Base-by-base conservation (phyloP, 2,329 filamentous ascomycete genomes). In the Lachnellula cervina region DNA sequence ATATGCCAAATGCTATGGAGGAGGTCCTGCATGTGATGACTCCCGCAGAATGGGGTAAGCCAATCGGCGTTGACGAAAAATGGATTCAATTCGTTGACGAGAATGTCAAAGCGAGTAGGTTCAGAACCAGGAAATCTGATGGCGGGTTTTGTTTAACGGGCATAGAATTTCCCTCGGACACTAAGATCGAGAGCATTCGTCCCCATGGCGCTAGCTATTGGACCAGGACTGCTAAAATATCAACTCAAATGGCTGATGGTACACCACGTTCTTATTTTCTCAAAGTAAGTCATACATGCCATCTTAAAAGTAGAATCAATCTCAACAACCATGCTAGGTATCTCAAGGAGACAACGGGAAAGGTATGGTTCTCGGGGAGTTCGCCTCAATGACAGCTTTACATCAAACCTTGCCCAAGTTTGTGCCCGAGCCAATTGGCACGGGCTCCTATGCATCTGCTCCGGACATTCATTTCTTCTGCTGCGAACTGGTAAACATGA, bases 181-280 rank as follows among this genome's bases (percentile, higher is more conserved):
- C 35, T 14, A 43, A n/a, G 5, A 25, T 54, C 16, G 8, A 43
- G n/a, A 25, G 35, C 28, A 54, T 54, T 13, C 35, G 21, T 16
- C 25, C 52, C 11, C 17, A 14, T 34, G 46, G 37, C 2, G 38
- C 35, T 17, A 44, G 19, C 3, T 55, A 50, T 16, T 55, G 52
- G 52, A 28, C 47, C 14, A 38, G 46, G 16, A 55, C 52, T 16
- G 52, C 52, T 4, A 35, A 50, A 21, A 50, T 55, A 4, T 16
- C 23, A 14, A 42, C 52, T 4, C 13, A 16, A 5, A 62, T 0
- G 72, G 71, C 44, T n/a, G 25, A 62, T 74, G 71, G 5, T 40
- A n/a, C 14, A n/a, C 5, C 14, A 1, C 38, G 14, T 17, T 40
- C 38, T 9, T 40, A n/a, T 8, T 40, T 40, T 17, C 14, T 40